Evolutionary conservation across 768 basidiomycete genomes (phyloP).

Genomic region (Paxillus rubicundulus): DNA sequence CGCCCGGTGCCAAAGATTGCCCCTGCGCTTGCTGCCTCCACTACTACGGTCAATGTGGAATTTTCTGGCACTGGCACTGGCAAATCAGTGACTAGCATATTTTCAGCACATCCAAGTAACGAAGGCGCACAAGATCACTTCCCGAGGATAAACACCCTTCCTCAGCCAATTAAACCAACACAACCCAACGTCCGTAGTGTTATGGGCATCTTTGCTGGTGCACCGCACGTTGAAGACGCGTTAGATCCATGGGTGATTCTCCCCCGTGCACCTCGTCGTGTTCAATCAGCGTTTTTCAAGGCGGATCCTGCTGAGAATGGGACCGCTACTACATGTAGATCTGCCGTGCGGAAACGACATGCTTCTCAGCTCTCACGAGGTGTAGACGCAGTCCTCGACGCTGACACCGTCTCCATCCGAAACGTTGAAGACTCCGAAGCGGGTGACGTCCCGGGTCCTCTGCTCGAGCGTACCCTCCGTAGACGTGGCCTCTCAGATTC

Average conservation of each 20-base stretch:
- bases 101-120: constrained; percentile 28
- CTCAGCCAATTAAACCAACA: constrained; percentile 9
- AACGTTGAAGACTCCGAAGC: constrained; percentile 38
- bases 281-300: constrained; percentile 23
- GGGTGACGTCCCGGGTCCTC: constrained; percentile 45
- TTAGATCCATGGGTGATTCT: constrained; percentile 76
- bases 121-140: constrained; percentile 11
- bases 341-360: constrained; percentile 14
- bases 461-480: constrained; percentile 65
- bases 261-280: constrained; percentile 38
- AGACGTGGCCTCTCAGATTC: constrained; percentile 88
- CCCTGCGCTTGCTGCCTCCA: constrained; percentile 81
- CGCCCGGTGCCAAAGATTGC: constrained; percentile 74
- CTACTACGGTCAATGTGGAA: constrained; percentile 95
- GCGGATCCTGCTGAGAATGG: constrained; percentile 21
- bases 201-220: constrained; percentile 93
- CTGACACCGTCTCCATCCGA: constrained; percentile 26
- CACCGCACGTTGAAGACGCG: constrained; percentile 45
- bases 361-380: constrained; percentile 51
- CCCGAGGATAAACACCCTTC: constrained; percentile 13
- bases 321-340: constrained; percentile 25
- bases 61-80: constrained; percentile 74
- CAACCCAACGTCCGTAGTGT: constrained; percentile 38
- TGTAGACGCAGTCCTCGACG: constrained; percentile 78
- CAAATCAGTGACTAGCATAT: constrained; percentile 49